Evolutionary conservation across 257 asterid species (phyloP), one percentile per base, ranked within the genome.

Genomic region (Paulownia fortunei): DNA sequence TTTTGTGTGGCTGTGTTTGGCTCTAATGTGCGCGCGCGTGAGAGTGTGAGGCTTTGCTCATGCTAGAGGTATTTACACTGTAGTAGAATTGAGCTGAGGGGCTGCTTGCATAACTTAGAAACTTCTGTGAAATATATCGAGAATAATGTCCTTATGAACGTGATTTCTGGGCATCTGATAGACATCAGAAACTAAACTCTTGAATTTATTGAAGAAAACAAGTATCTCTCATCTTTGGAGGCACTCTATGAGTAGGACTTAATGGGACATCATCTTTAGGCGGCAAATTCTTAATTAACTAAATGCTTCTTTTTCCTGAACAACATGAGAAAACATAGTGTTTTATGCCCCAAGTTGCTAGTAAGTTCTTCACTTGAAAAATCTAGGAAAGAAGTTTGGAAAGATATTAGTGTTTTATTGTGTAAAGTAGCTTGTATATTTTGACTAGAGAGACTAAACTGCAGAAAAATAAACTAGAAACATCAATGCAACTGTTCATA

Each of bases 181-280:
- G 52, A 30, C 36, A 19, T 64, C 73, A 62, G 68, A 46, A 74
- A 21, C 32, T 23, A 39, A 44, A 44, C 54, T 55, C 37, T 3
- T 80, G 83, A 24, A 34, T 74, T 68, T 44, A 32, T 66, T 59
- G 21, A 34, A 52, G 49, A 32, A 41, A 77, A 27, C 26, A 11
- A 26, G 54, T 23, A 24, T 72, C 51, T 49, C 41, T 62, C 15
- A 39, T 9, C 58, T 46, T 59, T 11, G 54, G 41, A 44, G 52
- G 64, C 81, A 16, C 58, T 67, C 49, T 69, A 72, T 2, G 86
- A 68, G 9, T 76, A 68, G 34, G n/a, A 2, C 16, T 27, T 73
- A 73, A 65, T 47, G 62, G 77, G 44, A 41, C 27, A 51, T 78
- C 18, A 27, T n/a, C 42, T 46, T 42, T 68, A 46, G 37, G 16